phyloP scores from a whole-genome alignment of 2,329 filamentous ascomycete genomes.

The Clarireedia hainanense region DNA sequence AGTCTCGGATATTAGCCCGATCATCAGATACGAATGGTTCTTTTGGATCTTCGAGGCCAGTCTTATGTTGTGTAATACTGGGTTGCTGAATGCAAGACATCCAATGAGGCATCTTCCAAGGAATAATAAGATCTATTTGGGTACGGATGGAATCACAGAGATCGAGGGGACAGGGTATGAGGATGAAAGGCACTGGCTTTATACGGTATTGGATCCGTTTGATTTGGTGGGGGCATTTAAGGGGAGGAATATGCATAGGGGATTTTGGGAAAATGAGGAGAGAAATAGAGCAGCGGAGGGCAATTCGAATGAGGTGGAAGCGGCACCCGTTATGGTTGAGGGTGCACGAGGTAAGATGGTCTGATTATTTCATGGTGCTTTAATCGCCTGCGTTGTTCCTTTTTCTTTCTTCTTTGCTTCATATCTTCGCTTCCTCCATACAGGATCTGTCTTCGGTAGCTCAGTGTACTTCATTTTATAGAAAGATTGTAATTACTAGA shows the following conservation, averaged over 20 bases:
- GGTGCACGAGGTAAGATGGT: too few species aligned
- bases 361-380: too few species aligned
- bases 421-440: too few species aligned
- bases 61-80: slow-evolving; percentile 44
- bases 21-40: slow-evolving; percentile 50
- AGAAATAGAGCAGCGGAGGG: neutral
- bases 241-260: slow-evolving; percentile 20
- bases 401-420: too few species aligned
- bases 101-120: slow-evolving; percentile 43
- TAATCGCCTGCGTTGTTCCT: too few species aligned
- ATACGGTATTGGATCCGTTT: slow-evolving; percentile 26
- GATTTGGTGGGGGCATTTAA: slow-evolving; percentile 21
- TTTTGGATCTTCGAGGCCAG: slow-evolving; percentile 50
- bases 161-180: slow-evolving; percentile 41
- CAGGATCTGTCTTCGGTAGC: too few species aligned
- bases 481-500: too few species aligned
- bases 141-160: slow-evolving; percentile 41
- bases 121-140: slow-evolving; percentile 41
- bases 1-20: slow-evolving; percentile 32
- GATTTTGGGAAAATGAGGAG: slow-evolving; percentile 22
- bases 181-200: slow-evolving; percentile 33
- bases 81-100: slow-evolving; percentile 43
- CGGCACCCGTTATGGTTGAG: too few species aligned
- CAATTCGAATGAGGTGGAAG: neutral
- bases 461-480: too few species aligned